Percentiles rank a stretch among this genome's conserved stretches.
Conservation (phyloP, 164 flowering plant genomes). For the Taxillus chinensis region DNA sequence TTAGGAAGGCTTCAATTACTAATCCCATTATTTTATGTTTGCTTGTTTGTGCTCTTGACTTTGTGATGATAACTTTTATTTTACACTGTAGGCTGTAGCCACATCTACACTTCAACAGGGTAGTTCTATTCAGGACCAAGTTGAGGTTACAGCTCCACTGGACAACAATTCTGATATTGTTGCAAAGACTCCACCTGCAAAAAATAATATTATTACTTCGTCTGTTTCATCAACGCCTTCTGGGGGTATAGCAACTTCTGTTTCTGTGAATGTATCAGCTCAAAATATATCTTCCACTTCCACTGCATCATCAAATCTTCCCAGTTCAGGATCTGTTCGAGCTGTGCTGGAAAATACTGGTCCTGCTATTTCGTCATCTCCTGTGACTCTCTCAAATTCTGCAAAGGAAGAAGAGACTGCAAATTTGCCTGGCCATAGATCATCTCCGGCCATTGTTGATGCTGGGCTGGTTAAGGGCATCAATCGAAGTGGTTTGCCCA, state of each 20-base stretch:
- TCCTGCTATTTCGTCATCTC: conserved; percentile 35
- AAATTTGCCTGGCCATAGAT: conserved; percentile 49
- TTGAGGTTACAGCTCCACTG: conserved; percentile 59
- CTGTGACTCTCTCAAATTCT: conserved; percentile 36
- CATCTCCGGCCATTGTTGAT: conserved; percentile 67
- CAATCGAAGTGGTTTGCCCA: conserved; percentile 44
- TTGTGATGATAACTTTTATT: background rate
- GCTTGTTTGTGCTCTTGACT: background rate
- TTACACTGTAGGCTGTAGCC: conserved; percentile 25
- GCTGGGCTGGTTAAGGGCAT: conserved; percentile 45
- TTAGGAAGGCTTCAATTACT: background rate
- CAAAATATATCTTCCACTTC: conserved; percentile 30
- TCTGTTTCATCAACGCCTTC: conserved; percentile 45
- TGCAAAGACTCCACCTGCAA: conserved; percentile 69
- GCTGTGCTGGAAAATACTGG: conserved; percentile 38
- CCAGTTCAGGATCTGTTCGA: conserved; percentile 35
- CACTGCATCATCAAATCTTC: conserved; percentile 30
- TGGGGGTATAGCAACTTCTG: conserved; percentile 35
- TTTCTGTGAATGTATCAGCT: conserved; percentile 25
- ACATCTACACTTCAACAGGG: conserved; percentile 30
- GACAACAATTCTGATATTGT: conserved; percentile 53
- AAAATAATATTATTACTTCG: conserved; percentile 32
- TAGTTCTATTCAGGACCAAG: conserved; percentile 42
- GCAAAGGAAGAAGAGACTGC: conserved; percentile 65
- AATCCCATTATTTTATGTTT: background rate